Percentiles rank a stretch among this genome's conserved stretches.
Conservation (phyloP, 345 rosid species). For the Populus ilicifolia region DNA sequence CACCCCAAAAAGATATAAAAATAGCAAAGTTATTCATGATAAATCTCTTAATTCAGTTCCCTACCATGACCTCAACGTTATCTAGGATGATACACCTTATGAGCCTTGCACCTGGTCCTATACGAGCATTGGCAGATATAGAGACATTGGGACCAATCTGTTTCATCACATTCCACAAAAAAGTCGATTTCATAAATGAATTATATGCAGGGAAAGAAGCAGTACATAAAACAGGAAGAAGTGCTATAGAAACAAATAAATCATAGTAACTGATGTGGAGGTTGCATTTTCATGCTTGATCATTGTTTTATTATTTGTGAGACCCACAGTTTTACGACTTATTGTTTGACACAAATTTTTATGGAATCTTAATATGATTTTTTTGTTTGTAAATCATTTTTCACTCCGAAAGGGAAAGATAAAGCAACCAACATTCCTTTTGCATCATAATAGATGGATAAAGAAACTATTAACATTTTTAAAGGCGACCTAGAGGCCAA, state of each 20-base stretch:
- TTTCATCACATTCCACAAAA: slow-evolving; percentile 3
- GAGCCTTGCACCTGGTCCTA: slow-evolving; percentile 33
- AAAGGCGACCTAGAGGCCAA: not conserved
- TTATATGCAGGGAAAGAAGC: not conserved
- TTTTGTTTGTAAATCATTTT: not conserved
- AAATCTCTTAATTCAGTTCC: not conserved
- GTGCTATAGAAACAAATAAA: not conserved
- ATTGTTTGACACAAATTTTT: not conserved
- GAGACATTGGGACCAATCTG: slow-evolving; percentile 38
- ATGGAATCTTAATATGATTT: not conserved
- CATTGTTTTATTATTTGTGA: not conserved
- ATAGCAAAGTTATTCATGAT: not conserved
- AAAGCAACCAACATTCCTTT: not conserved
- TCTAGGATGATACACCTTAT: slow-evolving; percentile 29
- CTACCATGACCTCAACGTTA: slow-evolving; percentile 28
- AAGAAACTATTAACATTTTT: not conserved
- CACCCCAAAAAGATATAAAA: not conserved
- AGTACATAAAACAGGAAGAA: not conserved
- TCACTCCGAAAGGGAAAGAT: not conserved
- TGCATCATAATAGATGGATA: not conserved
- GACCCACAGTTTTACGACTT: not conserved
- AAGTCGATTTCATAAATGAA: not conserved
- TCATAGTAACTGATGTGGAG: not conserved
- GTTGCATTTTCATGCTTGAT: not conserved
- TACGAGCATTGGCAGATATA: slow-evolving; percentile 28